Evolutionary conservation across 2,329 filamentous ascomycete genomes (phyloP).

Genomic region (Claviceps lovelessii): DNA sequence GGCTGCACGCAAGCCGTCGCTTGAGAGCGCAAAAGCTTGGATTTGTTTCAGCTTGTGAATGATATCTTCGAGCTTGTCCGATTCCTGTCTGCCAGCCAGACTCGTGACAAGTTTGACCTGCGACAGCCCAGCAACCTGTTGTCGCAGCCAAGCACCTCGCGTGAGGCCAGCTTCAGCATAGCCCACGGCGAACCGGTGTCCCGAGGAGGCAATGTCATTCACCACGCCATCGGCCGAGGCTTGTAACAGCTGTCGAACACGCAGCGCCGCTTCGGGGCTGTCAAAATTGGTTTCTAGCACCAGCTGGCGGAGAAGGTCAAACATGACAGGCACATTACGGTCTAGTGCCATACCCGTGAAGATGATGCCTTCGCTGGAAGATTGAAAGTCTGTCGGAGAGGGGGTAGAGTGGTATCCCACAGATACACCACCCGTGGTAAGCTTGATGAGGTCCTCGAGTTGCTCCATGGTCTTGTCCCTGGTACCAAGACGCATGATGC

Average conservation of each 20-base stretch:
- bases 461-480: conserved; percentile 82
- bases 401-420: conserved; percentile 74
- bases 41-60: conserved; percentile 76
- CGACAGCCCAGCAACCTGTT: conserved; percentile 80
- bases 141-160: conserved; percentile 53
- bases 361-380: conserved; percentile 65
- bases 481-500: conserved; percentile 86
- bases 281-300: conserved; percentile 84
- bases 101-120: conserved; percentile 75
- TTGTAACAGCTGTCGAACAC: conserved; percentile 76
- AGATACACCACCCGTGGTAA: conserved; percentile 84
- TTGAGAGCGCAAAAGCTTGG: conserved; percentile 61
- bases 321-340: conserved; percentile 80
- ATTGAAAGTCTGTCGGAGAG: conserved; percentile 55
- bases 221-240: conserved; percentile 78
- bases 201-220: conserved; percentile 80
- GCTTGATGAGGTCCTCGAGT: conserved; percentile 86
- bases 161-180: conserved; percentile 72
- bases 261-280: conserved; percentile 61
- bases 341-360: conserved; percentile 82
- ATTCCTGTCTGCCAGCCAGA: conserved; percentile 56
- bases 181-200: conserved; percentile 73
- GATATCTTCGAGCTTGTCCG: conserved; percentile 58
- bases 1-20: conserved; percentile 57
- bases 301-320: conserved; percentile 66